A percentile compares a stretch with the other conserved stretches of the same genome.
These are phyloP conservation scores for Kokia cookei DNA, from an alignment of 441 rosid genomes.

Conservation along the genomic window DNA sequence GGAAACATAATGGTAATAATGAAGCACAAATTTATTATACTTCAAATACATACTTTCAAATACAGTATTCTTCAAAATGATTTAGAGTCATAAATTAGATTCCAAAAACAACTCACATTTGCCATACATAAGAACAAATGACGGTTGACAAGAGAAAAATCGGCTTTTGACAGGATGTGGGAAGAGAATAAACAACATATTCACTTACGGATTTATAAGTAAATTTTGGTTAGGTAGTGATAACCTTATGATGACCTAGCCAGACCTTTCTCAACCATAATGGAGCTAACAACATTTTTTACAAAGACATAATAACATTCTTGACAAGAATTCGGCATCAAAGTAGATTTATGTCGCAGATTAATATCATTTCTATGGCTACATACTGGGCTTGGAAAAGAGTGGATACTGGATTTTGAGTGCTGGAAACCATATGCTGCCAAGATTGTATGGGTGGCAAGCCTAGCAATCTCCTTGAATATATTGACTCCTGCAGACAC, in stretches of 20 bases:
- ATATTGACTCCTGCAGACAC: slow-evolving; percentile 26
- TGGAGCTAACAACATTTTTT: slow-evolving; percentile 26
- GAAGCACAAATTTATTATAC: not conserved
- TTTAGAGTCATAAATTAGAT: not conserved
- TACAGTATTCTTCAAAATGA: not conserved
- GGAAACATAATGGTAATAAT: not conserved
- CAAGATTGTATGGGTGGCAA: slow-evolving; percentile 44
- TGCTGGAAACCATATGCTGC: slow-evolving; percentile 42
- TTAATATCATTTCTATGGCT: slow-evolving; percentile 18
- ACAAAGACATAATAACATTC: slow-evolving; percentile 40
- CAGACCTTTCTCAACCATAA: slow-evolving; percentile 22
- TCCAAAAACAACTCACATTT: not conserved
- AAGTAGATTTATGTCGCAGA: slow-evolving; percentile 17
- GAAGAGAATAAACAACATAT: not conserved
- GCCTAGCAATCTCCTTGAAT: slow-evolving; percentile 46
- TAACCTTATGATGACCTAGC: not conserved
- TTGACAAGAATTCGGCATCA: slow-evolving; percentile 38
- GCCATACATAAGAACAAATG: not conserved
- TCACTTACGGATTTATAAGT: not conserved
- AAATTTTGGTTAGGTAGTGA: not conserved
- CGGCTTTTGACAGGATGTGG: not conserved
- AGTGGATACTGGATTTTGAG: slow-evolving; percentile 14
- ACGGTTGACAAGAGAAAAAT: not conserved
- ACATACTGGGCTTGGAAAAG: slow-evolving; percentile 19
- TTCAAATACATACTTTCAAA: not conserved